phyloP scores from a whole-genome alignment of 257 asterid species.

The Plantago elongata region DNA sequence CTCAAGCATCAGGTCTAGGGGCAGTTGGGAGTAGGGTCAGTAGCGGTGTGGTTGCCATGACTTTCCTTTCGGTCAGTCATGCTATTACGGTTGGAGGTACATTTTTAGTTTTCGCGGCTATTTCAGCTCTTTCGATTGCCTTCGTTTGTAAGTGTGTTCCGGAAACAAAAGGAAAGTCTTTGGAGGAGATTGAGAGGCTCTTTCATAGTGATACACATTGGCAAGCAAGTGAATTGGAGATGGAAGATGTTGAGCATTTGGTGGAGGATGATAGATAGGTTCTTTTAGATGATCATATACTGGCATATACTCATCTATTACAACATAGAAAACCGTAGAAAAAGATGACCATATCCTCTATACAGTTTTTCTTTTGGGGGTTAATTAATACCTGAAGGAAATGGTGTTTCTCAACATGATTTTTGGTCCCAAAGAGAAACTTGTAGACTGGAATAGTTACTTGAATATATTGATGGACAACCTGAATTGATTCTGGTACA shows the following conservation, averaged over 20 bases:
- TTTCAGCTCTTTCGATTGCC: constrained; percentile 50
- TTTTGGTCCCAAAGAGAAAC: too few relatives aligned
- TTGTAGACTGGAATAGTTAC: too few relatives aligned
- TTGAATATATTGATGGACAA: too few relatives aligned
- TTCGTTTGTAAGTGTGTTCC: constrained; percentile 46
- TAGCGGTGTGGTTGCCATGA: constrained; percentile 61
- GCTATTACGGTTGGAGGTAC: constrained; percentile 61
- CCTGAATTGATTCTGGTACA: too few relatives aligned
- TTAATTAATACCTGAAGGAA: too few relatives aligned
- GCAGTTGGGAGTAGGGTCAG: constrained; percentile 60
- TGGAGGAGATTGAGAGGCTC: constrained; percentile 60
- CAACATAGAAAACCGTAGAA: background rate
- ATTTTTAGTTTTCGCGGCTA: constrained; percentile 42
- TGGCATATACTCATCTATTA: background rate
- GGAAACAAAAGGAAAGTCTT: constrained; percentile 63
- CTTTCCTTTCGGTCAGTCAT: constrained; percentile 41
- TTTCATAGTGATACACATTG: constrained; percentile 34
- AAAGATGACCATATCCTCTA: too few relatives aligned
- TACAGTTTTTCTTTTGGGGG: too few relatives aligned
- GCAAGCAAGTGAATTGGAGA: constrained; percentile 40
- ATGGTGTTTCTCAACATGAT: too few relatives aligned
- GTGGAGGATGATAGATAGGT: constrained; percentile 17
- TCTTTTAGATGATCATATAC: background rate
- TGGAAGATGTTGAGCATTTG: constrained; percentile 45
- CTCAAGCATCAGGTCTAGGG: constrained; percentile 59